Evolutionary conservation across 768 basidiomycete species (phyloP), one percentile per base, ranked within the genome.

Genomic region (Leccinum rimulosum): DNA sequence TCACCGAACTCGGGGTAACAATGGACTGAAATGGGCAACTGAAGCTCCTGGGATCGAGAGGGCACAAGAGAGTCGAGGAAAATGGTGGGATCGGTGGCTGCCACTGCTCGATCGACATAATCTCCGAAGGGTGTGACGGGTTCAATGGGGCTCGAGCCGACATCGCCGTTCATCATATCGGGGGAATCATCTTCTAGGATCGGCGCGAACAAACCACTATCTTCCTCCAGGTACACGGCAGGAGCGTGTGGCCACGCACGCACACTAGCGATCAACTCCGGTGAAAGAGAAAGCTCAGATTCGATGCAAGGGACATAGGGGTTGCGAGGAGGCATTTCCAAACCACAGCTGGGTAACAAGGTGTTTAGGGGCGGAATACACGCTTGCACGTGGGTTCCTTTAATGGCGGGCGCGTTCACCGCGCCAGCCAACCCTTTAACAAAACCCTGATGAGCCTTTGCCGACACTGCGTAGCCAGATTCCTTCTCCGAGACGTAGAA

Each of bases 361-460:
- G 71, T 68, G 27, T 64, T 79, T 64, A 74, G 75, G 89, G 89
- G 89, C 87, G 88, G 87, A 86, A 86, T 81, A 79, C 86, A 86
- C 85, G 87, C 86, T 83, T 90, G 80, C 83, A 86, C 87, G 86
- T 77, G 86, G 75, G 81, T 70, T 84, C 89, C 89, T 89, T 91
- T 90, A 88, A 88, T 89, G 78, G 84, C 86, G 70, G 81, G 72
- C 78, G 86, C 87, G 89, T 88, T 83, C 72, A 72, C 85, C 86
- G 88, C 86, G 77, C 74, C 78, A 74, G 82, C 79, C 84, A 90
- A 90, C 88, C 88, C 88, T 75, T 73, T 74, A 60, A 73, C 69
- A 89, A 89, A 89, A 88, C 76, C 80, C 85, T 79, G 83, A 64
- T 70, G 72, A 56, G 65, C 69, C 47, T 54, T 54, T n/a, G 22